Percentiles rank a stretch among this genome's conserved stretches.
These are phyloP conservation scores for Bretschneidera sinensis DNA, from an alignment of 345 rosid genomes.

Conservation along the genomic window DNA sequence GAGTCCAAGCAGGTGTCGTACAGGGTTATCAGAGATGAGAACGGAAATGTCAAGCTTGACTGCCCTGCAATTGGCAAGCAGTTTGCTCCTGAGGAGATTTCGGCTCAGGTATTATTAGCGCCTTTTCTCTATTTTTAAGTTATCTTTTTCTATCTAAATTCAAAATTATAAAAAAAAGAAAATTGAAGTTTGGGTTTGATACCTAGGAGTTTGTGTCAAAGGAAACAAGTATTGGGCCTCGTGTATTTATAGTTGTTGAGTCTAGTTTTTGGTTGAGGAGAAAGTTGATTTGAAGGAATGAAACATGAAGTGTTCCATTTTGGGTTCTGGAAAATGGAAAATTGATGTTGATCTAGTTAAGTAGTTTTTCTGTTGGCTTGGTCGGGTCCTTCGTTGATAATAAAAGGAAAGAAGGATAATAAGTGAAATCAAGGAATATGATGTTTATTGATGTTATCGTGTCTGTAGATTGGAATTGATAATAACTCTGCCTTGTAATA, in stretches of 20 bases:
- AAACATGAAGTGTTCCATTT: too few species aligned
- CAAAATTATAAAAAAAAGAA: too few species aligned
- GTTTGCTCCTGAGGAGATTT: conserved; percentile 96
- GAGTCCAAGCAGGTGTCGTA: conserved; percentile 95
- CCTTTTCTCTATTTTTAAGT: background rate
- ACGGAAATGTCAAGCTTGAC: conserved; percentile 90
- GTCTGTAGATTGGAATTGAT: too few species aligned
- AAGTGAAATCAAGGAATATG: too few species aligned
- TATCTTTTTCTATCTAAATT: background rate
- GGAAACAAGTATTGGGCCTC: too few species aligned
- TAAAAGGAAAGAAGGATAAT: too few species aligned
- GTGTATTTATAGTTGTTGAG: background rate
- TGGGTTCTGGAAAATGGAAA: background rate
- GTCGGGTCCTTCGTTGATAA: too few species aligned
- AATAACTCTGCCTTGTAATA: too few species aligned
- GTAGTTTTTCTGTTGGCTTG: too few species aligned
- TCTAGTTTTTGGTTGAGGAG: background rate
- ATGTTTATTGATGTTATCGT: too few species aligned
- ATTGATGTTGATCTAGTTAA: background rate
- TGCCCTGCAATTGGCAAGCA: conserved; percentile 91
- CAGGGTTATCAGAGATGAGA: conserved; percentile 78
- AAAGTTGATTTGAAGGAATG: background rate
- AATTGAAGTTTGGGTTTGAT: too few species aligned
- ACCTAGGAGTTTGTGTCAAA: background rate
- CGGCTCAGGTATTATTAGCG: conserved; percentile 83